These are phyloP conservation scores for Lavandula angustifolia DNA, from an alignment of 257 asterid genomes.

Conservation along the genomic window DNA sequence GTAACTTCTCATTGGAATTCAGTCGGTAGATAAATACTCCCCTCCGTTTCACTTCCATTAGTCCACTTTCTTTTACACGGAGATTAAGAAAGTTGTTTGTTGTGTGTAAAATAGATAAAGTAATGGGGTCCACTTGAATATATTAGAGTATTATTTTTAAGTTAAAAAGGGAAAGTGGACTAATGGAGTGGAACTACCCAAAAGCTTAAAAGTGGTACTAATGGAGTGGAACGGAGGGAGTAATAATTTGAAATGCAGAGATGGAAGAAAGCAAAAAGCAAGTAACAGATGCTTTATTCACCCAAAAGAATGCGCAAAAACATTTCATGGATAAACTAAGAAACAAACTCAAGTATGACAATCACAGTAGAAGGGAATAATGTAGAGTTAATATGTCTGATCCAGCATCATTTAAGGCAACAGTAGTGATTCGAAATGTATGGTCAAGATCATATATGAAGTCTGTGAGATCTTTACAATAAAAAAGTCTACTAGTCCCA, in stretches of 20 bases:
- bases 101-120: too few relatives aligned
- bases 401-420: neutral
- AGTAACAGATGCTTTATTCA: neutral
- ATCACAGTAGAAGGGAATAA: neutral
- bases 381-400: neutral
- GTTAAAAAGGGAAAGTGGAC: too few relatives aligned
- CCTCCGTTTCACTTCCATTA: too few relatives aligned
- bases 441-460: conserved; percentile 16
- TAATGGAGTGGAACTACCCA: too few relatives aligned
- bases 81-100: too few relatives aligned
- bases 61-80: too few relatives aligned
- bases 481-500: neutral
- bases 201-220: too few relatives aligned
- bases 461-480: neutral
- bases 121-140: too few relatives aligned
- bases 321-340: neutral
- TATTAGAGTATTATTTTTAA: too few relatives aligned
- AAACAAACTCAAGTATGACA: conserved; percentile 13
- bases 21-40: neutral
- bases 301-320: neutral
- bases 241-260: neutral
- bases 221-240: too few relatives aligned
- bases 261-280: neutral
- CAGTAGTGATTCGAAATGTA: conserved; percentile 1
- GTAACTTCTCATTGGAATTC: conserved; percentile 9